These are phyloP conservation scores for Pistacia vera DNA, from an alignment of 345 rosid species.

Conservation along the genomic window DNA sequence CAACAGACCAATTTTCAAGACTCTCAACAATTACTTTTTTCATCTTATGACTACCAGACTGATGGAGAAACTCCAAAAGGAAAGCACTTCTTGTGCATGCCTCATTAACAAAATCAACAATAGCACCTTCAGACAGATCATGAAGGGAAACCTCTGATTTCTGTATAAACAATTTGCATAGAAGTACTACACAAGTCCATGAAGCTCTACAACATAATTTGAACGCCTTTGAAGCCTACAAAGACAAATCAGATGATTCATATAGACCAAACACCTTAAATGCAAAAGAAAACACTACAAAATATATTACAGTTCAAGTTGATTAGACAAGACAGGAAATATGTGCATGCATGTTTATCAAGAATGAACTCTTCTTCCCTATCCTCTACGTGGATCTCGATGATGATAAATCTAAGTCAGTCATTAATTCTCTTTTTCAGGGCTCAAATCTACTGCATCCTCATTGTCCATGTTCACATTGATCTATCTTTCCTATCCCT, in stretches of 20 bases:
- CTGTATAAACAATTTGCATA: slow-evolving; percentile 44
- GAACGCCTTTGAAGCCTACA: slow-evolving; percentile 81
- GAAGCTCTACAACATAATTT: slow-evolving; percentile 72
- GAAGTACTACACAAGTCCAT: slow-evolving; percentile 62
- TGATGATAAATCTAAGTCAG: neutral
- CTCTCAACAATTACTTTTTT: slow-evolving; percentile 39
- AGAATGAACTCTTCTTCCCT: neutral
- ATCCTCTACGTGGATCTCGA: neutral
- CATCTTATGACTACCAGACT: slow-evolving; percentile 43
- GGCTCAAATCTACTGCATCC: neutral
- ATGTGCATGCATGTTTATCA: neutral
- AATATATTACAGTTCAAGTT: neutral
- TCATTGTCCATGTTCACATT: neutral
- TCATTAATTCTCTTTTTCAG: neutral
- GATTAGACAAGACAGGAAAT: neutral
- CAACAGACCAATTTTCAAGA: slow-evolving; percentile 75
- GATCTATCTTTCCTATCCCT: no score
- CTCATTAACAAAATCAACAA: slow-evolving; percentile 58
- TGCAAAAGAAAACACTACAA: slow-evolving; percentile 11
- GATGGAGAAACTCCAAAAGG: slow-evolving; percentile 73
- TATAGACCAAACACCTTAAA: neutral
- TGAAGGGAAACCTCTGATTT: slow-evolving; percentile 29
- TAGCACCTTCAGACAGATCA: slow-evolving; percentile 51
- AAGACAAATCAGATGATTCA: slow-evolving; percentile 22
- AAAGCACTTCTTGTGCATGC: slow-evolving; percentile 64